phyloP scores from a whole-genome alignment of 83 land plant species.

The Picea abies region DNA sequence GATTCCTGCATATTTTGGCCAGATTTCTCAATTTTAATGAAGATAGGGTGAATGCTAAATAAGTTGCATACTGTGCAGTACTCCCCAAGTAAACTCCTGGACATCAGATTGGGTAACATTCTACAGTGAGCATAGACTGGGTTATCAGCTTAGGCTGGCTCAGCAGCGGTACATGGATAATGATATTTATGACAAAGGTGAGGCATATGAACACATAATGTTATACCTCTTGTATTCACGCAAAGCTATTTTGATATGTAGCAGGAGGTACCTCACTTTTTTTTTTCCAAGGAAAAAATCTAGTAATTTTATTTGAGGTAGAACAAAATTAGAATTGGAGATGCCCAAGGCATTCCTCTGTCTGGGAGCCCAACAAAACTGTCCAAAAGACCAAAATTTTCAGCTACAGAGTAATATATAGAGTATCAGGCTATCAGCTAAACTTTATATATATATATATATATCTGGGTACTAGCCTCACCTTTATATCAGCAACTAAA shows the following conservation, averaged over 20 bases:
- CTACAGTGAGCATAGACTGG: conserved; percentile 84
- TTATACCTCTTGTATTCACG: not conserved
- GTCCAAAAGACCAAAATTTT: no score
- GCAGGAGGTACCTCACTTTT: no score
- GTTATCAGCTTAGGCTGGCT: conserved; percentile 81
- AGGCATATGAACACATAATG: not conserved
- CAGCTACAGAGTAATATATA: no score
- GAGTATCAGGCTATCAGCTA: no score
- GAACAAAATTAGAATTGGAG: no score
- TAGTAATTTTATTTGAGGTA: no score
- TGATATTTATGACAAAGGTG: conserved; percentile 80
- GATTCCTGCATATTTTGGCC: not conserved
- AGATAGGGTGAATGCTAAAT: not conserved
- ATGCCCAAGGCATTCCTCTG: no score
- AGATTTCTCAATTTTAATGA: not conserved
- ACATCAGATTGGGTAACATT: conserved; percentile 87
- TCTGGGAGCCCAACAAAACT: no score
- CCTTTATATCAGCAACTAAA: no score
- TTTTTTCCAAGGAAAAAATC: no score
- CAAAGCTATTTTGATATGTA: not conserved
- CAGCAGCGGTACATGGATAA: conserved; percentile 67
- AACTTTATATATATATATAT: no score
- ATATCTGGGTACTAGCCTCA: no score
- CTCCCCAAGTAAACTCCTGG: conserved; percentile 96
- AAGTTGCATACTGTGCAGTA: conserved; percentile 41